phyloP scores from a whole-genome alignment of 345 rosid genomes.

The Gossypium bickii region DNA sequence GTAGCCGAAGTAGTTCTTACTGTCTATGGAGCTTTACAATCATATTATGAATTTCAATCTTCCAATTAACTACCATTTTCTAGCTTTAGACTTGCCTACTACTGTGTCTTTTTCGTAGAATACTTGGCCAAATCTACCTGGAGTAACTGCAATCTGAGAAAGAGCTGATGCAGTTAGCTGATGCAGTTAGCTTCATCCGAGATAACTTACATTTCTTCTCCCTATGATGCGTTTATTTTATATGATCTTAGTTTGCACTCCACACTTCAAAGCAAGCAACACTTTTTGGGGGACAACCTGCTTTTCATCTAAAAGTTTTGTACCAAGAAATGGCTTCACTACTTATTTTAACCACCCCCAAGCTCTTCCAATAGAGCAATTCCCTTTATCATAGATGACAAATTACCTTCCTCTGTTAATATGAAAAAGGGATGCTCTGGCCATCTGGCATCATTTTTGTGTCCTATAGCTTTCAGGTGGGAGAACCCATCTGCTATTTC shows the following conservation, averaged over 20 bases:
- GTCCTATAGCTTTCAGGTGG: not conserved
- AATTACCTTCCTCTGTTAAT: not conserved
- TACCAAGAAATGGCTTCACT: not conserved
- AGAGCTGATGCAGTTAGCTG: not conserved
- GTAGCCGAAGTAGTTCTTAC: not conserved
- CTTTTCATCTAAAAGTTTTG: not conserved
- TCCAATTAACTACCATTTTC: slow-evolving; percentile 5
- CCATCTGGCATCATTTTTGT: not conserved
- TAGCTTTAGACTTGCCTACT: not conserved
- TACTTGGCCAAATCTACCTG: not conserved
- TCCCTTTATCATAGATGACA: not conserved
- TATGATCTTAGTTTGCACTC: not conserved
- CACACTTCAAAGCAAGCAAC: not conserved
- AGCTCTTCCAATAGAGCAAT: not conserved
- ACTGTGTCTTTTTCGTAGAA: not conserved
- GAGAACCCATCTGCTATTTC: slow-evolving; percentile 4
- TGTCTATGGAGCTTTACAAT: not conserved
- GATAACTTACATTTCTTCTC: not conserved
- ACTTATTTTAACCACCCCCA: not conserved
- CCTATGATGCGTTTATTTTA: not conserved
- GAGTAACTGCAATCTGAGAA: not conserved
- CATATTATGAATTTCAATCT: not conserved
- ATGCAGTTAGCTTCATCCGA: not conserved
- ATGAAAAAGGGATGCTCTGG: not conserved
- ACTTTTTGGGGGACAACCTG: not conserved